Evolutionary conservation across 2,329 filamentous ascomycete species (phyloP).

Genomic region (Endocalyx cinctus): DNA sequence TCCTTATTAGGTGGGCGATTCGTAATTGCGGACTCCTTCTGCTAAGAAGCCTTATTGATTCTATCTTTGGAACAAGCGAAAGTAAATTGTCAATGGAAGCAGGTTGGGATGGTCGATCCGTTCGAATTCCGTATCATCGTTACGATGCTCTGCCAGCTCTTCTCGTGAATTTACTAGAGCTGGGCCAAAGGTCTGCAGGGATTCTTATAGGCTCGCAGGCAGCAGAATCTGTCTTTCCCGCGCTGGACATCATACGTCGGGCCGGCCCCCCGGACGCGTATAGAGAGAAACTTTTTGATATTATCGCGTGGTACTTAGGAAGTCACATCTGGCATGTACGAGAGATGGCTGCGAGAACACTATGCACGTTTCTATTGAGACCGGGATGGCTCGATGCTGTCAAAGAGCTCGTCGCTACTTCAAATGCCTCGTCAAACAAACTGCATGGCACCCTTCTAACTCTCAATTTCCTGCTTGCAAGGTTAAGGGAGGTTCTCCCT

Average conservation of each 20-base stretch:
- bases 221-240: slow-evolving; percentile 74
- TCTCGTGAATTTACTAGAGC: slow-evolving; percentile 57
- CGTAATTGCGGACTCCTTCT: slow-evolving; percentile 90
- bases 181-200: slow-evolving; percentile 37
- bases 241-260: slow-evolving; percentile 73
- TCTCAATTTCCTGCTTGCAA: slow-evolving; percentile 52
- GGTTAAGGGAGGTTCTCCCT: slow-evolving; percentile 42
- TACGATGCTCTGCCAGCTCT: slow-evolving; percentile 62
- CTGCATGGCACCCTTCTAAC: slow-evolving; percentile 56
- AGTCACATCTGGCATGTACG: slow-evolving; percentile 76
- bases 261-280: slow-evolving; percentile 59
- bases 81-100: slow-evolving; percentile 59
- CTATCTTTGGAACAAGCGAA: slow-evolving; percentile 70
- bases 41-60: slow-evolving; percentile 78
- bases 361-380: slow-evolving; percentile 58
- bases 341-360: slow-evolving; percentile 72
- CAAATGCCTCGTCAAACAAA: slow-evolving; percentile 40
- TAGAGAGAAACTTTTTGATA: slow-evolving; percentile 48
- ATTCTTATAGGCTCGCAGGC: slow-evolving; percentile 32
- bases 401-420: slow-evolving; percentile 29
- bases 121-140: slow-evolving; percentile 64
- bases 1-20: slow-evolving; percentile 70
- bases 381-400: slow-evolving; percentile 43
- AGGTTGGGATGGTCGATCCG: slow-evolving; percentile 60
- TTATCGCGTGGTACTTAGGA: slow-evolving; percentile 58